Evolutionary conservation across 352 stramenopile species (phyloP).

Genomic region (Globisporangium acanthophoron): DNA sequence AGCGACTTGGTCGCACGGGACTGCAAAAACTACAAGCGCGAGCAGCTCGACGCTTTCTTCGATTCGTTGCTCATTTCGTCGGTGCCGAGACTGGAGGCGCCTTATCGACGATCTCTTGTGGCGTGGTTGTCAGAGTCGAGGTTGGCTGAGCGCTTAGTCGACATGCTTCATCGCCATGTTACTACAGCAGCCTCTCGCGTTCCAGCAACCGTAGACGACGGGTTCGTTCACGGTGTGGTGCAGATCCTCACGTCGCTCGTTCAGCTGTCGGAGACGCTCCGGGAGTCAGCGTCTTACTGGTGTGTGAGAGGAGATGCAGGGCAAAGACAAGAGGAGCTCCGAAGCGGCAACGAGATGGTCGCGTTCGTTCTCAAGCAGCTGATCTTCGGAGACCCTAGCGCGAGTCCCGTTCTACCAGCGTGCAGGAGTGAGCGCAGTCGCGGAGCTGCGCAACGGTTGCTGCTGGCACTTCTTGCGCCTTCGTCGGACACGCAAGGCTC

Average conservation of each 20-base stretch:
- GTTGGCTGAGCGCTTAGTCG: background rate
- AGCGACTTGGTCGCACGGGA: constrained; percentile 15
- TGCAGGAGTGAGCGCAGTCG: constrained; percentile 10
- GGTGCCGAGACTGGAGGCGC: background rate
- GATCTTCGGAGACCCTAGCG: constrained; percentile 4
- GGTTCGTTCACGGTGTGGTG: constrained; percentile 5
- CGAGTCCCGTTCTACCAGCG: background rate
- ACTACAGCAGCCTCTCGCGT: background rate
- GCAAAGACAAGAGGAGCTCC: background rate
- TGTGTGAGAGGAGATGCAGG: background rate
- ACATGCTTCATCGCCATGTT: background rate
- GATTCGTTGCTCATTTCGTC: constrained; percentile 1
- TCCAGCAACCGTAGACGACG: background rate
- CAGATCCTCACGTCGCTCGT: constrained; percentile 5
- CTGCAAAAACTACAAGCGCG: background rate
- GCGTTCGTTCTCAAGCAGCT: constrained; percentile 15
- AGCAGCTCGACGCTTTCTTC: constrained; percentile 9
- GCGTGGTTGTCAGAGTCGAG: constrained; percentile 3
- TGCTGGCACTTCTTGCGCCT: constrained; percentile 1
- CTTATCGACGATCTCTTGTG: background rate
- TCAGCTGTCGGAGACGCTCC: constrained; percentile 5
- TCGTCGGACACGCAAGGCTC: background rate
- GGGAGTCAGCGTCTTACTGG: background rate
- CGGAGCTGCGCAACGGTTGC: constrained; percentile 5
- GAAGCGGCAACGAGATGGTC: constrained; percentile 1